Conservation (phyloP, 768 basidiomycete genomes). For the Candolleomyces aberdarensis region DNA sequence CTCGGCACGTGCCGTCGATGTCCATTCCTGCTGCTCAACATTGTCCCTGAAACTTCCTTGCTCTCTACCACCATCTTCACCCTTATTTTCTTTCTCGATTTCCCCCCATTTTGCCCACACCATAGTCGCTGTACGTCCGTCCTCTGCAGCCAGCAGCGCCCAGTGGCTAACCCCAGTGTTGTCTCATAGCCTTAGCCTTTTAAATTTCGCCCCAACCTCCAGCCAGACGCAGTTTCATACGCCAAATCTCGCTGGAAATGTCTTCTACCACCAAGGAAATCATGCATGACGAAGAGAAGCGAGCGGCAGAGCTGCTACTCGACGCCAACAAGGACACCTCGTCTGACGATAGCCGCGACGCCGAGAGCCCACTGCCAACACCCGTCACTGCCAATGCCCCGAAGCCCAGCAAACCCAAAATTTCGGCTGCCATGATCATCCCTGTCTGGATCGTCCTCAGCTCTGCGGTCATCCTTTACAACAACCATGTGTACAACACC, state of each 20-base stretch:
- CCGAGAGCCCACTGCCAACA: constrained; percentile 45
- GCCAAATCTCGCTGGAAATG: neutral
- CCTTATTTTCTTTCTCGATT: neutral
- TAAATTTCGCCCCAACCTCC: neutral
- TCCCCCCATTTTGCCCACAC: neutral
- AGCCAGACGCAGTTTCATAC: neutral
- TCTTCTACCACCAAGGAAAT: constrained; percentile 9
- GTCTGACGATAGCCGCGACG: constrained; percentile 14
- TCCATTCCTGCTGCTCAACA: neutral
- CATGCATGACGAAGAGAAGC: constrained; percentile 25
- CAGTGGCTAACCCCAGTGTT: constrained; percentile 2
- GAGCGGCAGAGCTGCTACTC: constrained; percentile 20
- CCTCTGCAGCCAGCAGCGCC: neutral
- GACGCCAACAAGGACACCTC: constrained; percentile 14
- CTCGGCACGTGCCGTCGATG: neutral
- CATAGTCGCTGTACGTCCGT: constrained; percentile 6
- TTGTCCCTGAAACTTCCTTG: constrained; percentile 3
- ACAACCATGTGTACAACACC: constrained; percentile 85
- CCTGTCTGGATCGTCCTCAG: constrained; percentile 92
- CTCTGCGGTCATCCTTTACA: constrained; percentile 92
- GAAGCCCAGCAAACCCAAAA: constrained; percentile 44
- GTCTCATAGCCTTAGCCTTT: neutral
- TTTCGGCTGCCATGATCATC: constrained; percentile 71
- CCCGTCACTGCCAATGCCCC: constrained; percentile 41
- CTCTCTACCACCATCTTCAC: neutral